Evolutionary conservation across 257 asterid genomes (phyloP).

Genomic region (Lavandula angustifolia): DNA sequence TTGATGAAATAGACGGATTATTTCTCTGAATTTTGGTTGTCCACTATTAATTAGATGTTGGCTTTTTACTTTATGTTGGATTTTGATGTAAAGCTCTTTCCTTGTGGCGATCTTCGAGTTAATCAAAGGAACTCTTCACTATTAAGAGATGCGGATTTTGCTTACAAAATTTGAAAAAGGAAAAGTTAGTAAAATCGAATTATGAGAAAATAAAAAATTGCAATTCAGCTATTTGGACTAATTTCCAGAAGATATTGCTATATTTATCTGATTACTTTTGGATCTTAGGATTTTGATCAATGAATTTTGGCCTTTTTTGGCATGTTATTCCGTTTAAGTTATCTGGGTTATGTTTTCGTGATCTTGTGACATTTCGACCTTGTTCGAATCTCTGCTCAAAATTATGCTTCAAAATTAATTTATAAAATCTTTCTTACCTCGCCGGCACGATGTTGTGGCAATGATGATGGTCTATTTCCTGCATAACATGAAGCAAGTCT

Average conservation of each 20-base stretch:
- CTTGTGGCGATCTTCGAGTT: conserved; percentile 15
- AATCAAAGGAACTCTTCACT: conserved; percentile 16
- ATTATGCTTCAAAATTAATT: too few relatives aligned
- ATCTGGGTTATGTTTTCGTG: conserved; percentile 11
- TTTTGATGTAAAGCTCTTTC: conserved; percentile 11
- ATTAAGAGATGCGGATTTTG: background rate
- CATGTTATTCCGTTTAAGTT: background rate
- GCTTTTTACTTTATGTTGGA: conserved; percentile 25
- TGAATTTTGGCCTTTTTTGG: background rate
- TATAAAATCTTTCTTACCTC: too few relatives aligned
- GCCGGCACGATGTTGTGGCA: too few relatives aligned
- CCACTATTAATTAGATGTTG: conserved; percentile 25
- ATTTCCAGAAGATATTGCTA: background rate
- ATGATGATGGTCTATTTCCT: too few relatives aligned
- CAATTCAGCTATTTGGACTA: background rate
- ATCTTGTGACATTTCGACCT: conserved; percentile 8
- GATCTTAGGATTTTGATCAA: conserved; percentile 8
- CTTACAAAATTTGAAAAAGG: conserved; percentile 3
- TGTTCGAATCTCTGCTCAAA: too few relatives aligned
- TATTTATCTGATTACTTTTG: conserved; percentile 5
- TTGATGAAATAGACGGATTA: conserved; percentile 20
- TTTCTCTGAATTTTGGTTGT: conserved; percentile 8
- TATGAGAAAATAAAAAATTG: background rate
- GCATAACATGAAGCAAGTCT: too few relatives aligned
- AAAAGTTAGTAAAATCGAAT: conserved; percentile 1